Base-by-base conservation (phyloP, 2,329 filamentous ascomycete species). In the Fusarium mundagurra region DNA sequence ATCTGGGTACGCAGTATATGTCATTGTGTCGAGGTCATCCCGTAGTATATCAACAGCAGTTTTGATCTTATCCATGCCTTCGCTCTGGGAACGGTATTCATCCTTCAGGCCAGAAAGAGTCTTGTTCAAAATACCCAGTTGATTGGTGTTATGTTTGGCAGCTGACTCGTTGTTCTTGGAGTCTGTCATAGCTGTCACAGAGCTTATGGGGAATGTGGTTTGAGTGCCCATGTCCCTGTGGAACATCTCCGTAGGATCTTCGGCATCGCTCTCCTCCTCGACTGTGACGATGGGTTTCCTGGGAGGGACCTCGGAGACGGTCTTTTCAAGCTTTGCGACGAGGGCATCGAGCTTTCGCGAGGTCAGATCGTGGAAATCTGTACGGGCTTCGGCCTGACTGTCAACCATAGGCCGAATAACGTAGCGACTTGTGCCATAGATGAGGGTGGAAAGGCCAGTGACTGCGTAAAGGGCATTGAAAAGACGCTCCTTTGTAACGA, bases 161-260 rank as follows among this genome's bases (percentile, higher is more conserved):
- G 79, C 47, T 55, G 81, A 71, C 77, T 83, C 77, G 5, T 38
- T 47, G 5, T 65, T 61, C 34, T 64, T 62, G 14, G 67, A 58
- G 12, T 63, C 58, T 55, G 64, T 39, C 18, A 60, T 53, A 27
- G 74, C 61, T 14, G 76, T 67, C 20, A 70, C 68, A 3, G 74
- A 64, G 34, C 57, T 71, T 34, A 77, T 66, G n/a, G 80, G 76
- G 51, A 78, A 77, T 29, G 90, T 91, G 1, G 94, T 96, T 82
- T 96, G 94, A 3, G 93, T 93, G 72, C 93, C 93, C 68, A 94
- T 88, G 79, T 96, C 94, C 51, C 93, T 90, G 81, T 95, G 93
- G 83, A 94, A 96, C 71, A 95, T 88, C 81, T 96, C 93, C 2
- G 92, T 91, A 2, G 94, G 93, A 76, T 92, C 91, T 69, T 89